Percentiles rank a stretch among this genome's conserved stretches.
Evolutionary conservation across 2,329 filamentous ascomycete species (phyloP).

Genomic region (Cladophialophora immunda): DNA sequence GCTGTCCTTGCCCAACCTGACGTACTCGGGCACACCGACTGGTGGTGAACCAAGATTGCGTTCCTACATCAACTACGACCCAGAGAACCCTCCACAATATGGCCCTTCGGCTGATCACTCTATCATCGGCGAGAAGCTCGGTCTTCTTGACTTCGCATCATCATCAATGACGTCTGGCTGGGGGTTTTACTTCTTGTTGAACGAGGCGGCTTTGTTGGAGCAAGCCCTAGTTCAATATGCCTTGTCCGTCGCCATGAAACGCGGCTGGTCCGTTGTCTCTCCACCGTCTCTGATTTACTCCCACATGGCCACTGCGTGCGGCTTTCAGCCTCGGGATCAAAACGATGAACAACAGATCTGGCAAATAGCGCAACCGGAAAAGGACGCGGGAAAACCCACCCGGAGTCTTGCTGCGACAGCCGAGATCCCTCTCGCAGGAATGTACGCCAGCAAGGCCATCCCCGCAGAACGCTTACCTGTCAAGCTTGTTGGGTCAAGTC

Average conservation of each 20-base stretch:
- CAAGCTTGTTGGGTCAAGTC: slow-evolving; percentile 81
- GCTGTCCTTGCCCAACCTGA: slow-evolving; percentile 84
- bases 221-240: slow-evolving; percentile 92
- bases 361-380: slow-evolving; percentile 74
- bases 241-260: slow-evolving; percentile 73
- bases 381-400: slow-evolving; percentile 69
- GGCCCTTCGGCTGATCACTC: slow-evolving; percentile 72
- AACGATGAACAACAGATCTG: slow-evolving; percentile 94
- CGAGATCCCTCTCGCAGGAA: slow-evolving; percentile 91
- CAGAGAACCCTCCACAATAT: slow-evolving; percentile 48
- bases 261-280: slow-evolving; percentile 81
- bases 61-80: slow-evolving; percentile 80
- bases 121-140: slow-evolving; percentile 84
- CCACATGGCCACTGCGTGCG: slow-evolving; percentile 88
- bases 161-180: slow-evolving; percentile 86
- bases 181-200: slow-evolving; percentile 98
- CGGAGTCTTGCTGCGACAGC: slow-evolving; percentile 86
- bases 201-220: slow-evolving; percentile 91
- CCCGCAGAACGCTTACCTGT: slow-evolving; percentile 73
- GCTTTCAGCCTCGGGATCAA: slow-evolving; percentile 91
- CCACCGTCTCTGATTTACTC: slow-evolving; percentile 92
- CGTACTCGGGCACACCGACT: slow-evolving; percentile 76
- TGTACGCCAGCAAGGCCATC: slow-evolving; percentile 79
- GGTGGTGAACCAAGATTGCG: slow-evolving; percentile 61
- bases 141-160: slow-evolving; percentile 86